Evolutionary conservation across 495 filamentous ascomycete genomes (phyloP).

Genomic region (Penicillium longicatenatum): DNA sequence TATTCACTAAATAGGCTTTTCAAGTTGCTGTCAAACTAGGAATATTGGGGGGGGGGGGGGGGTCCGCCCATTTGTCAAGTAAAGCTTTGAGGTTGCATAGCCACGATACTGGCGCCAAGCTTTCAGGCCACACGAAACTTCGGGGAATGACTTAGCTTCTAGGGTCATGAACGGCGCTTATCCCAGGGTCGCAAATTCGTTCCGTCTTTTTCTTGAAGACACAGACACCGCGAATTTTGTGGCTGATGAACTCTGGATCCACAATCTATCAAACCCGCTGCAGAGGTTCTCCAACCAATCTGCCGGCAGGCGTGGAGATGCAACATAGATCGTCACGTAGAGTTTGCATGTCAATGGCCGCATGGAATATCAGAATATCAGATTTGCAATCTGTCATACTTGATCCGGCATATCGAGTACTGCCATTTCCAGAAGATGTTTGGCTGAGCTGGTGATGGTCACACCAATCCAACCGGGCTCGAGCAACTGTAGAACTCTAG

Average conservation of each 20-base stretch:
- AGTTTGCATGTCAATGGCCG: background rate
- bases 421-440: slow-evolving; percentile 5
- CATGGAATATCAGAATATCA: background rate
- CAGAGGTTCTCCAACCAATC: background rate
- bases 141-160: background rate
- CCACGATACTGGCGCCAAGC: background rate
- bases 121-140: background rate
- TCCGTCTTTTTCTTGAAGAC: background rate
- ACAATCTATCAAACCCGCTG: background rate
- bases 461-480: background rate
- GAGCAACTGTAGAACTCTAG: background rate
- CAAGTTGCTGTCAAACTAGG: too few species aligned
- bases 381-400: slow-evolving; percentile 5
- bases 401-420: slow-evolving; percentile 5
- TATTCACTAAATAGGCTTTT: background rate
- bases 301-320: background rate
- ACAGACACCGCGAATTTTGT: background rate
- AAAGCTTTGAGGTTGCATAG: background rate
- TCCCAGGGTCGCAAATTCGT: background rate
- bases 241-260: background rate
- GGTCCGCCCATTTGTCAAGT: background rate
- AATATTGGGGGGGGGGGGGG: too few species aligned
- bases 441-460: background rate
- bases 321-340: background rate
- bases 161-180: background rate